phyloP scores from a whole-genome alignment of 129 eudicot genomes.

The Glebionis coronaria region DNA sequence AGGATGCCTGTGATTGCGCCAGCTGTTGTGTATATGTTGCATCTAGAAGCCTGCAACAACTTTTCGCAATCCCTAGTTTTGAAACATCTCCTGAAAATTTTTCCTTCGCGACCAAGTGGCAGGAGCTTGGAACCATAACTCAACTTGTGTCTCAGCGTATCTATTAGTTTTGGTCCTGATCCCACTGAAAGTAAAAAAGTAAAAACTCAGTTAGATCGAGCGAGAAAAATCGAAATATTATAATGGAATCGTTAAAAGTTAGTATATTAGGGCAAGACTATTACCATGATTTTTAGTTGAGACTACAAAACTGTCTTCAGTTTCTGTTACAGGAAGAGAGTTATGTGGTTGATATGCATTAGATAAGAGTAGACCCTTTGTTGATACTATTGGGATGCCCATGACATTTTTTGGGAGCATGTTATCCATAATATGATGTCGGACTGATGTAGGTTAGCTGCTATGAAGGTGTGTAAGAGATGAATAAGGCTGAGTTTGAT shows the following conservation, averaged over 20 bases:
- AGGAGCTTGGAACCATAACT: slow-evolving; percentile 28
- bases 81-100: slow-evolving; percentile 16
- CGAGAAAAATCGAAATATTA: no score
- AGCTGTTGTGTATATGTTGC: slow-evolving; percentile 28
- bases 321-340: slow-evolving; percentile 6
- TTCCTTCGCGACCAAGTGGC: slow-evolving; percentile 16
- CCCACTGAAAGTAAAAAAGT: no score
- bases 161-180: background rate
- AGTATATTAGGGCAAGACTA: no score
- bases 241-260: no score
- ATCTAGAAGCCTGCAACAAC: slow-evolving; percentile 23
- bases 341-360: slow-evolving; percentile 11
- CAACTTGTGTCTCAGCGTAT: slow-evolving; percentile 24
- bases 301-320: background rate
- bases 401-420: slow-evolving; percentile 9
- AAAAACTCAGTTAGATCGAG: no score
- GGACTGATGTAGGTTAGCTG: no score
- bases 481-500: no score
- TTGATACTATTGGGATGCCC: slow-evolving; percentile 19
- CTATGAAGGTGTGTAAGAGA: no score
- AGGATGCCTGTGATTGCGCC: slow-evolving; percentile 29
- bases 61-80: slow-evolving; percentile 16
- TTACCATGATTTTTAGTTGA: slow-evolving; percentile 26
- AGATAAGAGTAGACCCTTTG: slow-evolving; percentile 21
- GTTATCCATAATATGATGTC: slow-evolving; percentile 13